Evolutionary conservation across 805 yeast genomes (phyloP), one percentile per base, ranked within the genome.

Genomic region (Hyphopichia homilentoma): DNA sequence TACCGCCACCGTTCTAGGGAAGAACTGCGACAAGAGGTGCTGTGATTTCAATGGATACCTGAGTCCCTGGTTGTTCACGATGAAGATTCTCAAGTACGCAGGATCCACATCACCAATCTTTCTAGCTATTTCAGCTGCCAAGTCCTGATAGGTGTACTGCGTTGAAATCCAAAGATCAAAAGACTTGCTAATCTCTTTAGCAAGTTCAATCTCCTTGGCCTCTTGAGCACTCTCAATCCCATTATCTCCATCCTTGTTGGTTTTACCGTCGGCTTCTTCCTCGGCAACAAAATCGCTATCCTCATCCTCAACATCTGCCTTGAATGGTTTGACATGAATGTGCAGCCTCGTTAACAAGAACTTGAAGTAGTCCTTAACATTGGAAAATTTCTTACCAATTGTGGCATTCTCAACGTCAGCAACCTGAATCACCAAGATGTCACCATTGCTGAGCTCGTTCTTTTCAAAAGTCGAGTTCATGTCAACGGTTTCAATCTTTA

Each of bases 81-180:
- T 74, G 50, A 77, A 84, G 5, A 90, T 57, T 45, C 89, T 75
- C 36, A 93, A 52, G 47, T 73, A 72, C 3, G 68, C 69, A 0
- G 89, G 76, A 36, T 79, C 77, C 8, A 74, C 72, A 5, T 64
- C 62, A 4, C 39, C 39, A 11, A 84, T 57, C 25, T 58, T 54
- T 5, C 57, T 50, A 1, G 83, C 89, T 26, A 88, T 72, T 29
- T 71, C 73, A n/a, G 57, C 56, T 0, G 88, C 78, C 22, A 93
- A 56, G 14, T 74, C 78, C 4, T 68, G 62, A 50, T 81, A 86
- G 2, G 70, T 45, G 26, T 79, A 79, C 29, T 68, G 61, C 4
- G 79, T 70, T 4, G 84, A 77, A 5, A 85, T 68, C 89, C 95
- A 83, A 22, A 87, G 52, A 28, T 79, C 79, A 40, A 79, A 70